Evolutionary conservation across 352 stramenopile species (phyloP), one percentile per base, ranked within the genome.

Genomic region (Pythium phragmiticola): DNA sequence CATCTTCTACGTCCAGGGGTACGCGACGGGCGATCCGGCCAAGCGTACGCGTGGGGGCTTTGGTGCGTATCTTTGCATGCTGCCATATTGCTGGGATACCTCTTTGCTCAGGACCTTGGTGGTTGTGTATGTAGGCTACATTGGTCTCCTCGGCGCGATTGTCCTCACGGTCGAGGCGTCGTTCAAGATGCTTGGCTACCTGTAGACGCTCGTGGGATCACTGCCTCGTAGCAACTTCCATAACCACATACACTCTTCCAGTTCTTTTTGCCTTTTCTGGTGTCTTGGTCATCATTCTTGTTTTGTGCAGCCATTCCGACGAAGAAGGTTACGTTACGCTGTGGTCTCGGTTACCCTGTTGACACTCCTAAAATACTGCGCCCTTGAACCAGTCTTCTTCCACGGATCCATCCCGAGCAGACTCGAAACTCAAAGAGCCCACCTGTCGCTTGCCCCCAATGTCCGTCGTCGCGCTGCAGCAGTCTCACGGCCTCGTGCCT

Each of bases 1-100:
- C 67, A 70, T 90, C 33, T 48, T 65, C 30, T 92, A 92, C 68
- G 77, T 92, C 50, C 63, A 74, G 19, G 80, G 81, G 4, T 92
- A 92, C 65, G 68, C 75, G 34, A 76, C 72, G 17, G 84, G 84
- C 3, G 78, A 90, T 50, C 82, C 82, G 12, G 67, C 72, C 52
- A 90, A 90, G 74, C 74, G 84, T 47, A 45, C 72, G 59, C 78
- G 83, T 45, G 84, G 81, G 30, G n/a, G 14, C 23, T 62, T 62
- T 36, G 55, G 55, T 60, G 17, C 41, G 54, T 42, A 23, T 36
- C 33, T 26, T 8, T 36, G 41, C 19, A 4, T 16, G 43, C 47
- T 28, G 26, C 26, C 34, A 39, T 9, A 21, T 17, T 21, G 39
- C 39, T 46, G 39, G 5, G 17, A 46, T 12, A 42, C 37, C 11